A percentile compares a stretch with the other conserved stretches of the same genome.
phyloP scores from a whole-genome alignment of 345 rosid species.

The Aquilaria yunnanensis region DNA sequence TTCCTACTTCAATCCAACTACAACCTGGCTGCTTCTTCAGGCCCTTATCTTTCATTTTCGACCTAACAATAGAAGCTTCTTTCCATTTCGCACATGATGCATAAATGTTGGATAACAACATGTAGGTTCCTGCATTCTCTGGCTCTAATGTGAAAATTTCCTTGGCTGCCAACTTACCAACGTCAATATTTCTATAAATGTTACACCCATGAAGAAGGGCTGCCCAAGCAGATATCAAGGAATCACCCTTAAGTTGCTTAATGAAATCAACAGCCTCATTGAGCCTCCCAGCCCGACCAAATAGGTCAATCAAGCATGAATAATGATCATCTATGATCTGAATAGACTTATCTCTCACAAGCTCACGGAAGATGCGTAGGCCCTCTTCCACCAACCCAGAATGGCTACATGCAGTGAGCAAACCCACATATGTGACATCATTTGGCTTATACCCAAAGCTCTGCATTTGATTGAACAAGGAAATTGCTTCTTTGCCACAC shows the following conservation, averaged over 20 bases:
- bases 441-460: conserved; percentile 41
- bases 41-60: conserved; percentile 52
- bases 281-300: conserved; percentile 59
- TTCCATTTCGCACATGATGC: conserved; percentile 44
- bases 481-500: conserved; percentile 48
- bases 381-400: conserved; percentile 71
- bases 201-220: conserved; percentile 67
- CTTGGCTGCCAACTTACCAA: conserved; percentile 49
- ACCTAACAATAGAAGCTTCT: conserved; percentile 48
- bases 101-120: conserved; percentile 53
- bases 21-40: conserved; percentile 75
- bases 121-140: conserved; percentile 45
- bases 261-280: conserved; percentile 45
- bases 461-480: conserved; percentile 52
- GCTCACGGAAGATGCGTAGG: conserved; percentile 41
- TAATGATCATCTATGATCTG: conserved; percentile 56
- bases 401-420: conserved; percentile 70
- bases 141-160: conserved; percentile 43
- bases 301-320: conserved; percentile 65
- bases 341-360: conserved; percentile 35
- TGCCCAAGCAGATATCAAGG: conserved; percentile 47
- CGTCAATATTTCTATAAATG: conserved; percentile 34
- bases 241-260: conserved; percentile 19
- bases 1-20: conserved; percentile 60
- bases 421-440: conserved; percentile 54